Percentiles rank a stretch among this genome's conserved stretches.
Conservation (phyloP, 805 yeast genomes). For the Debaryomyces tyrocola region DNA sequence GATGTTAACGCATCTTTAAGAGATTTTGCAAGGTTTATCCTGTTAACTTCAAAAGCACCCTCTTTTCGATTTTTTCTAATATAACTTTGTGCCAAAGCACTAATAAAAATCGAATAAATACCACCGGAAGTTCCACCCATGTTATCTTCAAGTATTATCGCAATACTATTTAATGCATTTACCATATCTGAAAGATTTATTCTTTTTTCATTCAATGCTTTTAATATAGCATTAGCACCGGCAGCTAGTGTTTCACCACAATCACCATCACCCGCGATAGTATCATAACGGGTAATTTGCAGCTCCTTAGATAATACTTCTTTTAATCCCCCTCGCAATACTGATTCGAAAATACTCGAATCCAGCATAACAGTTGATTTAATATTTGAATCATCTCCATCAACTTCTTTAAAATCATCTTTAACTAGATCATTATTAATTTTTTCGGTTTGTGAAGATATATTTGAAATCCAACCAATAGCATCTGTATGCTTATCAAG, state of each 20-base stretch:
- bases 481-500: slow-evolving; percentile 69
- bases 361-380: slow-evolving; percentile 18
- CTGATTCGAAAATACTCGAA: slow-evolving; percentile 45
- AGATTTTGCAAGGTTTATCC: not conserved
- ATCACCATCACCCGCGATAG: slow-evolving; percentile 88
- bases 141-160: slow-evolving; percentile 74
- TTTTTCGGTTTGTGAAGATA: slow-evolving; percentile 13
- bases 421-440: not conserved
- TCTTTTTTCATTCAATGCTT: slow-evolving; percentile 42
- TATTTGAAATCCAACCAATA: slow-evolving; percentile 56
- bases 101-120: slow-evolving; percentile 69
- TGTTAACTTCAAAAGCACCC: no score
- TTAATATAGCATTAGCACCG: slow-evolving; percentile 63
- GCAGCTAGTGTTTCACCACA: slow-evolving; percentile 81
- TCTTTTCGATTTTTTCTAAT: no score
- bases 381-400: no score
- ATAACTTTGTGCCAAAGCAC: no score
- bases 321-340: slow-evolving; percentile 42
- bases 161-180: slow-evolving; percentile 57
- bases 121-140: slow-evolving; percentile 97
- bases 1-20: not conserved
- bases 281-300: slow-evolving; percentile 70
- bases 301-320: slow-evolving; percentile 51
- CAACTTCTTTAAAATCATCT: no score
- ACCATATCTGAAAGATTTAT: slow-evolving; percentile 38